Conservation (phyloP, 768 basidiomycete species). For the Lyophyllum shimeji region DNA sequence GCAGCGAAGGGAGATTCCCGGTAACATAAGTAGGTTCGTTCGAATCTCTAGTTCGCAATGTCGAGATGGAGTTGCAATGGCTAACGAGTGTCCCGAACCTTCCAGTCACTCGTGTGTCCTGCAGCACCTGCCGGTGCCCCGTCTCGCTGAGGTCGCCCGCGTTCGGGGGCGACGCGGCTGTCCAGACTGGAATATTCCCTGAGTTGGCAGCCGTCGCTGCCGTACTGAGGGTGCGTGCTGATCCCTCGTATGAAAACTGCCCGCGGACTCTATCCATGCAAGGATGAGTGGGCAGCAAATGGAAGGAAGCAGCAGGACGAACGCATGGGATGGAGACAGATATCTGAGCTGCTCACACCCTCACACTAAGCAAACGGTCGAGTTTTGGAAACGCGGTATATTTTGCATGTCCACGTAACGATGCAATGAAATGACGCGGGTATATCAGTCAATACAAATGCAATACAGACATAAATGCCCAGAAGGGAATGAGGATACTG, state of each 20-base stretch:
- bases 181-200: constrained; percentile 6
- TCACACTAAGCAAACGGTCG: too few relatives aligned
- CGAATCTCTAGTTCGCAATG: neutral
- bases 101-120: neutral
- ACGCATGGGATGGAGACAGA: too few relatives aligned
- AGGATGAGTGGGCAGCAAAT: too few relatives aligned
- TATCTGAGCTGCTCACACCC: too few relatives aligned
- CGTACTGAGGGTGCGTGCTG: neutral
- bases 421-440: neutral
- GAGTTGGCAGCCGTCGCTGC: neutral
- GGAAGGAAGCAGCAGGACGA: too few relatives aligned
- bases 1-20: neutral
- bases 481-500: neutral
- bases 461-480: neutral
- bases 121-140: neutral
- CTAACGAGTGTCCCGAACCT: neutral
- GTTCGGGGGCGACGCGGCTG: constrained; percentile 4
- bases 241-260: too few relatives aligned
- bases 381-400: neutral
- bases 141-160: constrained; percentile 1
- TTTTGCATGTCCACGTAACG: neutral
- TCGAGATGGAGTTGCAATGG: too few relatives aligned
- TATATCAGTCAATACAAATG: neutral
- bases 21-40: neutral
- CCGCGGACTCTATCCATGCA: too few relatives aligned